Percentiles rank a stretch among this genome's conserved stretches.
phyloP scores from a whole-genome alignment of 2,329 filamentous ascomycete genomes.

The Coniochaeta sp. region DNA sequence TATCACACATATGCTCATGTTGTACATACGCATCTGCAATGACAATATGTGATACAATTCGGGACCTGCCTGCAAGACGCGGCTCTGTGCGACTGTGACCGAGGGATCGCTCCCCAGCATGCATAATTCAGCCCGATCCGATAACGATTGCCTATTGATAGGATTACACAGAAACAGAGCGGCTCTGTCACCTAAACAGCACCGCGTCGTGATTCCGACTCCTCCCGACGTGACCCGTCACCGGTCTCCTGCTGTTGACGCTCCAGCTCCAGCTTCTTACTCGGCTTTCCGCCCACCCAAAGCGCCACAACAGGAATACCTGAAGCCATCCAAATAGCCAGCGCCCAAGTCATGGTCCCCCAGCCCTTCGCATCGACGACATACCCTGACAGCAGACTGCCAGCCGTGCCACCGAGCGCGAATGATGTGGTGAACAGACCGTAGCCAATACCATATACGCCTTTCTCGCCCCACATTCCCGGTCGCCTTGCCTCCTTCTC shows the following conservation, averaged over 20 bases:
- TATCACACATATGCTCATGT: not conserved
- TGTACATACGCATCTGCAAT: not conserved
- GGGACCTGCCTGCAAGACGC: not conserved
- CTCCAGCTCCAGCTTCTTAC: conserved; percentile 1
- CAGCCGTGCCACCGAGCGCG: conserved; percentile 30
- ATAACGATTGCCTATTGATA: not conserved
- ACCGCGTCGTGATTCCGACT: not conserved
- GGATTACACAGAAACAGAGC: not conserved
- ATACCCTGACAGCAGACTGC: conserved; percentile 28
- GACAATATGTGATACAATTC: not conserved
- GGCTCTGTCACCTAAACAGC: not conserved
- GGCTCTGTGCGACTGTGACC: not conserved
- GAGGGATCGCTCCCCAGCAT: not conserved
- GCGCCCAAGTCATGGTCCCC: conserved; percentile 29
- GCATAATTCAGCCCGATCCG: not conserved
- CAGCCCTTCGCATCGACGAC: conserved; percentile 28
- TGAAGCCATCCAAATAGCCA: conserved; percentile 28
- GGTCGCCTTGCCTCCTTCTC: conserved; percentile 25
- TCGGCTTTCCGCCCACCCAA: conserved; percentile 21
- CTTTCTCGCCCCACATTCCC: conserved; percentile 31
- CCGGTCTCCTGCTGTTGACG: not conserved
- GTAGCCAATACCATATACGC: conserved; percentile 33
- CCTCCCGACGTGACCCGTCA: not conserved
- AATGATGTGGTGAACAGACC: conserved; percentile 33
- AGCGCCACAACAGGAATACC: conserved; percentile 24